Evolutionary conservation across 148 eudicot species (phyloP).

Genomic region (Camellia lanceoleosa): DNA sequence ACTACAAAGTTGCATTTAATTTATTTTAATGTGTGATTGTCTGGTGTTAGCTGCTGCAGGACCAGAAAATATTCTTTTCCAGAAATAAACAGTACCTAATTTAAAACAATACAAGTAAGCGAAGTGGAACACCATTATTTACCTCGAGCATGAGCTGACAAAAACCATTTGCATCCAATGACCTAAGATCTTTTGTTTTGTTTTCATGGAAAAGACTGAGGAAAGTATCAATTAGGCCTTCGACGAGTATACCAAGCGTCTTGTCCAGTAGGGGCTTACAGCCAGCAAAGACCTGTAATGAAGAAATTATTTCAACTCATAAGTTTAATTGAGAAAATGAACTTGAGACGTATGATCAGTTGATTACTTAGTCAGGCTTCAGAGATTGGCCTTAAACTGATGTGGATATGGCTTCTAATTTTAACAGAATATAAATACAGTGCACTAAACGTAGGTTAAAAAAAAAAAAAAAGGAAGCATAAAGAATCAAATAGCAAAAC

Average conservation of each 20-base stretch:
- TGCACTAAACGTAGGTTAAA: background rate
- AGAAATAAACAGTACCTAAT: background rate
- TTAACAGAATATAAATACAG: background rate
- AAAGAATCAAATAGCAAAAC: background rate
- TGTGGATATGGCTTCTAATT: background rate
- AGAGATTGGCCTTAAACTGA: conserved; percentile 5
- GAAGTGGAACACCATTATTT: conserved; percentile 10
- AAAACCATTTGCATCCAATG: conserved; percentile 89
- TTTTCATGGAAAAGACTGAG: conserved; percentile 84
- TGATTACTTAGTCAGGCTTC: background rate
- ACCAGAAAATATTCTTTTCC: background rate
- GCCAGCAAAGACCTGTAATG: conserved; percentile 81
- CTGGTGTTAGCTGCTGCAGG: conserved; percentile 2
- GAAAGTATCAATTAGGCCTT: conserved; percentile 87
- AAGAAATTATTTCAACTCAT: conserved; percentile 6
- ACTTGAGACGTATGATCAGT: background rate
- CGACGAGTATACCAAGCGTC: conserved; percentile 87
- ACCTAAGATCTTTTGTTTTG: conserved; percentile 56
- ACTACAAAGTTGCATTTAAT: background rate
- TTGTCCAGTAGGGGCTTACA: conserved; percentile 90
- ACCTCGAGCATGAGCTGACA: conserved; percentile 99
- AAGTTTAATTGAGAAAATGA: background rate
- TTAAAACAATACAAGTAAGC: conserved; percentile 5
- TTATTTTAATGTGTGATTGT: background rate
- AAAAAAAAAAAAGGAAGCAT: background rate